Base-by-base conservation (phyloP, 345 rosid species). In the Pistacia integerrima region DNA sequence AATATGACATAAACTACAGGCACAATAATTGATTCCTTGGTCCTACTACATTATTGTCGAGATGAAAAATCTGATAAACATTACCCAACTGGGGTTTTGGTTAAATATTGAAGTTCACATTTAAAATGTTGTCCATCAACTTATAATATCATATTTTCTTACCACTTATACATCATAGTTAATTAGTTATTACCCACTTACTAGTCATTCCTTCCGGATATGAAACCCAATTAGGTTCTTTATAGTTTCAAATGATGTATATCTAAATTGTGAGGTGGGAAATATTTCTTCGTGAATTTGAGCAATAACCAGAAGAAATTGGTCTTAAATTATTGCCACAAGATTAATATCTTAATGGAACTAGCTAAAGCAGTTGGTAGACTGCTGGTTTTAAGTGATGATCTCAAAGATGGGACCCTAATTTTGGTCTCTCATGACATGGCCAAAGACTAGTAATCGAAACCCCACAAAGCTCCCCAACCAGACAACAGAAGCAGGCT, bases 371-470 rank as follows among this genome's bases (percentile, higher is more conserved):
- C 72, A 55, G 72, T 63, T 18, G 79, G 72, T 67, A 25, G 71
- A 73, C 52, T 63, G 82, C 62, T 71, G 73, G 30, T 77, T 58
- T 33, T 25, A 66, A 61, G 30, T 60, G 67, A 64, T 69, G 72
- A 63, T 80, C 69, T 74, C 14, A 62, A 56, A 11, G 14, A 77
- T 48, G 75, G 79, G 75, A 9, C 72, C 77, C 75, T 8, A 6
- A 44, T 57, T 22, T 20, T 8, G 51, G 68, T 62, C 62, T 30
- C 63, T 44, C 61, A 46, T 18, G 8, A 52, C 57, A 64, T 25
- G 57, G 35, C 71, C 78, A 11, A 54, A 54, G 16, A 69, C 69
- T 51, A 35, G 2, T 17, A 52, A 41, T 36, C 41, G 16, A 8
- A 56, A 49, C 16, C 71, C 69, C 55, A 4, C 66, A 20, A n/a